Evolutionary conservation across 148 eudicot genomes (phyloP).

Genomic region (Vaccinium corymbosum): DNA sequence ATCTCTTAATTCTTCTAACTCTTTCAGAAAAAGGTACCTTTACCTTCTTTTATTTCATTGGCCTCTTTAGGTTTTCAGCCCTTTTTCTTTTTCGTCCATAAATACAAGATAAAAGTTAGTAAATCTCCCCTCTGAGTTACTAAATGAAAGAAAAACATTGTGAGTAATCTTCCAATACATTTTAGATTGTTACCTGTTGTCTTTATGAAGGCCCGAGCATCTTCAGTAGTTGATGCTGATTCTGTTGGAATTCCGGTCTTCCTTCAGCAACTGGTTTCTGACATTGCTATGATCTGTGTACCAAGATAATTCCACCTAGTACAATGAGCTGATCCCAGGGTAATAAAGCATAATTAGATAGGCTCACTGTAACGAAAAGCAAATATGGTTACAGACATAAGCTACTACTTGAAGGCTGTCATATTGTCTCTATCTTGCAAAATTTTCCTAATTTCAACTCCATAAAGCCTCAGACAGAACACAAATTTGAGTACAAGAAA

Average conservation of each 20-base stretch:
- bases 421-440: background rate
- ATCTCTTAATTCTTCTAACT: background rate
- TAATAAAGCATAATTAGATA: background rate
- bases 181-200: background rate
- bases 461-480: background rate
- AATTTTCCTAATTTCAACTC: background rate
- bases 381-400: background rate
- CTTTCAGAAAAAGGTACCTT: background rate
- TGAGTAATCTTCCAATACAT: background rate
- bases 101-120: background rate
- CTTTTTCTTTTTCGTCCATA: background rate
- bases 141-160: background rate
- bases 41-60: background rate
- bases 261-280: background rate
- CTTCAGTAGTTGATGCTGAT: background rate
- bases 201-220: background rate
- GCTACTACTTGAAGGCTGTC: background rate
- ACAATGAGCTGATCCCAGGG: background rate
- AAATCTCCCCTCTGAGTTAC: background rate
- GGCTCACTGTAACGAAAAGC: background rate
- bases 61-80: background rate
- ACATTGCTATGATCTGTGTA: background rate
- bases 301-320: background rate
- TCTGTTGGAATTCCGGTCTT: background rate
- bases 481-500: background rate